These are phyloP conservation scores for Sugiyamaella lignohabitans DNA, from an alignment of 805 yeast species.

Conservation along the genomic window DNA sequence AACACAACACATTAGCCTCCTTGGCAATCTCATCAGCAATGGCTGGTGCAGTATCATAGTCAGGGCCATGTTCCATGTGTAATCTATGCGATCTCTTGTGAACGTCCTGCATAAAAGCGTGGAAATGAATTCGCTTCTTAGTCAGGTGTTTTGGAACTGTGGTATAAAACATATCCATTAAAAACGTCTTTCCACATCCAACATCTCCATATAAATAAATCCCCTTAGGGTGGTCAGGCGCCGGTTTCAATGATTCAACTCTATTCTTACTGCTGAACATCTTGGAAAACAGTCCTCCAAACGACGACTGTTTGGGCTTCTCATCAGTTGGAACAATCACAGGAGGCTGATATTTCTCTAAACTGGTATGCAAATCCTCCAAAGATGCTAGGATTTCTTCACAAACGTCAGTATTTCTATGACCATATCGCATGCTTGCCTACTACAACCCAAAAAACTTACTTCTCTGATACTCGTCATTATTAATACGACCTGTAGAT, in stretches of 20 bases:
- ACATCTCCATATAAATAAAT: conserved; percentile 94
- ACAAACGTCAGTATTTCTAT: not conserved
- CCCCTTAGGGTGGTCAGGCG: conserved; percentile 58
- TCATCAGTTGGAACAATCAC: conserved; percentile 47
- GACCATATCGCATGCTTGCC: no score
- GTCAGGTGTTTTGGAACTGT: conserved; percentile 75
- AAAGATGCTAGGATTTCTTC: conserved; percentile 55
- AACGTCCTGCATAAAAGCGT: conserved; percentile 91
- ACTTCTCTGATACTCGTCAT: conserved; percentile 73
- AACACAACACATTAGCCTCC: conserved; percentile 72
- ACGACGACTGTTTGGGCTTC: not conserved
- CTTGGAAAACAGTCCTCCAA: conserved; percentile 13
- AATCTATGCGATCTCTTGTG: conserved; percentile 83
- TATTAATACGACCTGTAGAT: conserved; percentile 33
- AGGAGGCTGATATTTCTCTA: conserved; percentile 58
- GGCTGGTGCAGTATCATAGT: conserved; percentile 75
- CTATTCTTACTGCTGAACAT: conserved; percentile 8
- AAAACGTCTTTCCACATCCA: conserved; percentile 97
- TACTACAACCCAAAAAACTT: no score
- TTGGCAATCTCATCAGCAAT: conserved; percentile 79
- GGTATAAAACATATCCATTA: conserved; percentile 89
- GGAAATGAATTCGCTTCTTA: conserved; percentile 83
- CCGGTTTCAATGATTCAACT: conserved; percentile 15
- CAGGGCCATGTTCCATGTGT: conserved; percentile 56
- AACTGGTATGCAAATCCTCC: conserved; percentile 49